These are phyloP conservation scores for Neospermospora avenae DNA, from an alignment of 2,329 filamentous ascomycete genomes.

Conservation along the genomic window DNA sequence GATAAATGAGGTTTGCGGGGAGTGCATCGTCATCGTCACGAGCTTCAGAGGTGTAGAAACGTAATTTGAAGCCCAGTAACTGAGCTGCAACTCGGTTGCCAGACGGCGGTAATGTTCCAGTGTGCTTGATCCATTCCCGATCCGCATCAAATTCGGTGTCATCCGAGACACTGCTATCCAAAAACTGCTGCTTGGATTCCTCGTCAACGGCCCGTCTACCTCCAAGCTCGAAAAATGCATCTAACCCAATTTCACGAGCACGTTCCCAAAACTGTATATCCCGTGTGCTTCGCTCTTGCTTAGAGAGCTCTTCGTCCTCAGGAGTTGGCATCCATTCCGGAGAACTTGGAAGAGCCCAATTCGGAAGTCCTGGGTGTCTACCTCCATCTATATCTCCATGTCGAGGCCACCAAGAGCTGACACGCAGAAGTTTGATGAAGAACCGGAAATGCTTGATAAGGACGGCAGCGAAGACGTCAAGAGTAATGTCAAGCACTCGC, in stretches of 20 bases:
- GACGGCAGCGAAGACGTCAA: conserved; percentile 92
- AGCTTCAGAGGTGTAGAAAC: conserved; percentile 83
- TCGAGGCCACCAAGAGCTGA: conserved; percentile 96
- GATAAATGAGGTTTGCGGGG: conserved; percentile 88
- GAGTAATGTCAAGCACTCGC: conserved; percentile 85
- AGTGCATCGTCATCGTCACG: conserved; percentile 73
- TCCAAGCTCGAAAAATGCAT: conserved; percentile 88
- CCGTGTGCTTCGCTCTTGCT: conserved; percentile 56
- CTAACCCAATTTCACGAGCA: conserved; percentile 71
- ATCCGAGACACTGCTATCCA: conserved; percentile 37
- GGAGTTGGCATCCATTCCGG: conserved; percentile 60
- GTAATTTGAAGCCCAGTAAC: conserved; percentile 92
- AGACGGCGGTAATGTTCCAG: conserved; percentile 75
- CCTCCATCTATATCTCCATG: conserved; percentile 47
- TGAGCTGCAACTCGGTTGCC: conserved; percentile 93
- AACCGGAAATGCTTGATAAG: conserved; percentile 91
- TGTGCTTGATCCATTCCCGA: conserved; percentile 73
- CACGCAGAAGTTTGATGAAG: conserved; percentile 87
- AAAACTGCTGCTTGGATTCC: conserved; percentile 48
- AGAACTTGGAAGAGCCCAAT: conserved; percentile 77
- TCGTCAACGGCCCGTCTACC: conserved; percentile 62
- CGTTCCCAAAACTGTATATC: conserved; percentile 79
- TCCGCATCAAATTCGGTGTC: conserved; percentile 50
- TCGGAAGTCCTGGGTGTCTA: conserved; percentile 65
- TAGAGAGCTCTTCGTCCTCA: conserved; percentile 61